Evolutionary conservation across 1,284 basidiomycete genomes (phyloP).

Genomic region (Austroboletus rostrupii): DNA sequence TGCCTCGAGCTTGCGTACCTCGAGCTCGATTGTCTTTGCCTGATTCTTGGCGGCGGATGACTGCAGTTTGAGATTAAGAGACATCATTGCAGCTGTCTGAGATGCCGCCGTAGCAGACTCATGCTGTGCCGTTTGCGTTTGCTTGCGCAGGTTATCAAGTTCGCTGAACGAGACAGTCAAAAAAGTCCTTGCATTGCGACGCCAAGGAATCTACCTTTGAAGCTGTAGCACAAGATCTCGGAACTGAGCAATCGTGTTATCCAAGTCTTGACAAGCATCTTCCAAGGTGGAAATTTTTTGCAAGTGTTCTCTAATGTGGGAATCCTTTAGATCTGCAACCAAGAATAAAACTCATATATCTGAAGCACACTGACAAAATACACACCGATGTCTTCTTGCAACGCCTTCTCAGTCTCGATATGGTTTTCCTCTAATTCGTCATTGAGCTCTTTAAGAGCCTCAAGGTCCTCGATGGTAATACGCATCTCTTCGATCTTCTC

Average conservation of each 20-base stretch:
- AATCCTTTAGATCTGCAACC: constrained; percentile 64
- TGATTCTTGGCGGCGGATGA: constrained; percentile 86
- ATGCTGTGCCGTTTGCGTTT: constrained; percentile 79
- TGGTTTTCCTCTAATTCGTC: constrained; percentile 98
- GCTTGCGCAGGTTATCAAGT: constrained; percentile 74
- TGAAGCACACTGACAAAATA: constrained; percentile 2
- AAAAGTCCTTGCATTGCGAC: not conserved
- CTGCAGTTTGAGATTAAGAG: constrained; percentile 89
- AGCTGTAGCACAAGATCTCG: constrained; percentile 82
- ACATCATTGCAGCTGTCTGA: constrained; percentile 82
- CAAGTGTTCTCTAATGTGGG: constrained; percentile 63
- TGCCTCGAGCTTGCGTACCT: constrained; percentile 80
- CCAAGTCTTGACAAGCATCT: constrained; percentile 79
- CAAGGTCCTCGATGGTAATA: constrained; percentile 92
- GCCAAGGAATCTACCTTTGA: constrained; percentile 57
- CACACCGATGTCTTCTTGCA: constrained; percentile 87
- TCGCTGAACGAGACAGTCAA: constrained; percentile 53
- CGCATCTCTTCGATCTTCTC: constrained; percentile 99
- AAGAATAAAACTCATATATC: constrained; percentile 1
- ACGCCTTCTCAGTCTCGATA: constrained; percentile 86
- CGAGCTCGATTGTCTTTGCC: constrained; percentile 82
- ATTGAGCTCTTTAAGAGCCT: constrained; percentile 91
- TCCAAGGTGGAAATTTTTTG: constrained; percentile 68
- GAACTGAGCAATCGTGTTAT: constrained; percentile 86
- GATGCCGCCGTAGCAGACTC: constrained; percentile 75